phyloP scores from a whole-genome alignment of 805 yeast genomes.

The Myxozyma kluyveri region DNA sequence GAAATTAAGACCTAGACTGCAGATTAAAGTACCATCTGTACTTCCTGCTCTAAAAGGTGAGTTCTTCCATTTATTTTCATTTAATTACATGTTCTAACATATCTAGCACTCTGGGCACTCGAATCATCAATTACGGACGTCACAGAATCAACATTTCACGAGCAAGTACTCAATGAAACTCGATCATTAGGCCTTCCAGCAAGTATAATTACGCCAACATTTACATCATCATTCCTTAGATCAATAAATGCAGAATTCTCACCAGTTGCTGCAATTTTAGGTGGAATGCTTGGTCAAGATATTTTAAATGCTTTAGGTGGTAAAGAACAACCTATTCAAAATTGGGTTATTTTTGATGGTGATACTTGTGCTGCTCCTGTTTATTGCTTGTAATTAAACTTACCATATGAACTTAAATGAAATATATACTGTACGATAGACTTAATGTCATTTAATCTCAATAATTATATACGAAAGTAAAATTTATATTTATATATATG shows the following conservation, averaged over 20 bases:
- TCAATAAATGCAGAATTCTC: conserved; percentile 57
- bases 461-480: too few relatives aligned
- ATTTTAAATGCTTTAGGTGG: conserved; percentile 76
- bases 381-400: conserved; percentile 48
- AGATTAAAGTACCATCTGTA: conserved; percentile 50
- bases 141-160: conserved; percentile 7
- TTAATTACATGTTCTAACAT: background rate
- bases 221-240: conserved; percentile 36
- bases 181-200: conserved; percentile 47
- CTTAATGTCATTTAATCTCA: too few relatives aligned
- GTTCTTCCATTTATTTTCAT: background rate
- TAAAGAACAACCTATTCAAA: conserved; percentile 77
- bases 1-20: conserved; percentile 39
- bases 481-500: too few relatives aligned
- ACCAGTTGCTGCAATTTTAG: conserved; percentile 82
- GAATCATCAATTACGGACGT: conserved; percentile 5
- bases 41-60: conserved; percentile 44
- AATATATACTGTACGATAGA: background rate
- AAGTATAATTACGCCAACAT: conserved; percentile 45
- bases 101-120: conserved; percentile 54
- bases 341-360: conserved; percentile 75
- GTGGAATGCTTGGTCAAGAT: conserved; percentile 89
- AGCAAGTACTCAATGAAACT: conserved; percentile 23
- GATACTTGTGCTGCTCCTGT: conserved; percentile 71
- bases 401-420: background rate